phyloP scores from a whole-genome alignment of 2,329 filamentous ascomycete genomes.

The Bipolaris gigantea region DNA sequence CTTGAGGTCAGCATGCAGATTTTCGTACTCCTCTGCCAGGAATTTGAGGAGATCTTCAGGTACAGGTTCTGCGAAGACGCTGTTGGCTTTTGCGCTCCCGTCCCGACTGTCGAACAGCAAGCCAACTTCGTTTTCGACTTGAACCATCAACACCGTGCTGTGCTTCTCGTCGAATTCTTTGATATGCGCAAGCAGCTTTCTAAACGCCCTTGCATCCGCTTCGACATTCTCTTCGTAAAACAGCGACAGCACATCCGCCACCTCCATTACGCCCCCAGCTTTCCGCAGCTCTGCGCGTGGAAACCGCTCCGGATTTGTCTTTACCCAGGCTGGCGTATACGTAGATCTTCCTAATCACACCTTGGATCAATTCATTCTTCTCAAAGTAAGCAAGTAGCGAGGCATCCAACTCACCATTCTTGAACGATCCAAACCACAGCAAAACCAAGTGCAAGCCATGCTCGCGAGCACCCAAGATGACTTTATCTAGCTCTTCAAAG shows the following conservation, averaged over 20 bases:
- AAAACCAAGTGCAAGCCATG: slow-evolving; percentile 48
- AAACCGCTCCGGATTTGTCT: slow-evolving; percentile 41
- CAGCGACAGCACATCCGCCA: slow-evolving; percentile 27
- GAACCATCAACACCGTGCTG: slow-evolving; percentile 58
- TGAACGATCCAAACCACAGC: slow-evolving; percentile 54
- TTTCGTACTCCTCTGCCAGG: slow-evolving; percentile 35
- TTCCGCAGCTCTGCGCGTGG: slow-evolving; percentile 28
- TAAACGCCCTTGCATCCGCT: slow-evolving; percentile 48
- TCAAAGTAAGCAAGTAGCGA: background rate
- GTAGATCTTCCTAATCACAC: slow-evolving; percentile 13
- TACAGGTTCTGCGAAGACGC: slow-evolving; percentile 44
- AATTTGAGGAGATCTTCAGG: slow-evolving; percentile 43
- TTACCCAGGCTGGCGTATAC: slow-evolving; percentile 35
- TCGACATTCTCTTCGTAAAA: slow-evolving; percentile 42
- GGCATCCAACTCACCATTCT: slow-evolving; percentile 43
- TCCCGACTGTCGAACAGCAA: slow-evolving; percentile 54
- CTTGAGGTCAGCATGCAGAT: slow-evolving; percentile 25
- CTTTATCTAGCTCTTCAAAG: slow-evolving; percentile 48
- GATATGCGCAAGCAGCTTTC: slow-evolving; percentile 45
- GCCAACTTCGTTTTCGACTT: slow-evolving; percentile 61
- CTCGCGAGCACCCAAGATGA: slow-evolving; percentile 44
- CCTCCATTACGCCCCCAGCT: slow-evolving; percentile 24
- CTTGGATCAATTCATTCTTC: background rate
- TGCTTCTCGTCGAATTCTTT: slow-evolving; percentile 51
- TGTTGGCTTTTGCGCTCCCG: slow-evolving; percentile 45